These are phyloP conservation scores for Thozetella sp. DNA, from an alignment of 495 filamentous ascomycete species.

Conservation along the genomic window DNA sequence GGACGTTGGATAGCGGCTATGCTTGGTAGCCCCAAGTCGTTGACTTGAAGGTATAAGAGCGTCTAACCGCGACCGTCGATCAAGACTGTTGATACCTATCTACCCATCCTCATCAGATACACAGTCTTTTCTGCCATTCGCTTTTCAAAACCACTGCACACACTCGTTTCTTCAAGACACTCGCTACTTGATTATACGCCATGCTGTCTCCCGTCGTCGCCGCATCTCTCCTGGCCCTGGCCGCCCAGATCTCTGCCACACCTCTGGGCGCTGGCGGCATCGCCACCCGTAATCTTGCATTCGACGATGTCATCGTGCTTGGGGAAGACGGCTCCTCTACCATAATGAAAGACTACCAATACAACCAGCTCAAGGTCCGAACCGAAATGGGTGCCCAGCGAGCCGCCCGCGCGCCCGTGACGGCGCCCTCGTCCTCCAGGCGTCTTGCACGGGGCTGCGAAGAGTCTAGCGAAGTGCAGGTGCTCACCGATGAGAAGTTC, in stretches of 20 bases:
- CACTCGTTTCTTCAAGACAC: no score
- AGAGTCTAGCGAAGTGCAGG: slow-evolving; percentile 1
- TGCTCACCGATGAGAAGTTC: background rate
- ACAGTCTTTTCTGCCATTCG: no score
- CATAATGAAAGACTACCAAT: background rate
- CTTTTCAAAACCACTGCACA: no score
- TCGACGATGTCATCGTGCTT: background rate
- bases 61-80: no score
- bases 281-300: background rate
- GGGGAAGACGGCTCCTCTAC: background rate
- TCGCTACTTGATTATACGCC: no score
- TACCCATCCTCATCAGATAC: no score
- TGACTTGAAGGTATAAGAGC: no score
- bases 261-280: background rate
- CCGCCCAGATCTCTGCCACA: background rate
- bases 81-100: no score
- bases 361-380: background rate
- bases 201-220: background rate
- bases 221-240: background rate
- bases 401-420: background rate
- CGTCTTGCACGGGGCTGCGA: background rate
- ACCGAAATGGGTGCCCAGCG: background rate
- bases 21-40: no score
- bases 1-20: no score
- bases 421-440: background rate